phyloP scores from a whole-genome alignment of 192 early-diverging fungal species.

The Rhizophagus sp. region DNA sequence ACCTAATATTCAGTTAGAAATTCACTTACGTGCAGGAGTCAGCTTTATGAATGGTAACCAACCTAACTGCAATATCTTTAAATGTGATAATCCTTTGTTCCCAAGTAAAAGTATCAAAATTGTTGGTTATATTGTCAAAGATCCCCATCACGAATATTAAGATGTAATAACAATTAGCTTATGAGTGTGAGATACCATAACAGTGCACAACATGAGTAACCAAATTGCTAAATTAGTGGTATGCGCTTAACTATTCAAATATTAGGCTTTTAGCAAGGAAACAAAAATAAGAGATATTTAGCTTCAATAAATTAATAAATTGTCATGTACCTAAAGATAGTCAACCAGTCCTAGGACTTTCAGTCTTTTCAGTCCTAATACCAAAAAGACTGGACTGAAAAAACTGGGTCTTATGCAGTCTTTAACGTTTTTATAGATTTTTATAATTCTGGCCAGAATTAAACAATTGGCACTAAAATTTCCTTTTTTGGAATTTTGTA shows the following conservation, averaged over 20 bases:
- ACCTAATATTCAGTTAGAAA: neutral
- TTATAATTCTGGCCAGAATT: too few species aligned
- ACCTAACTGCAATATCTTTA: slow-evolving; percentile 3
- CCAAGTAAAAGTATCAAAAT: slow-evolving; percentile 1
- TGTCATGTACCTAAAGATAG: neutral
- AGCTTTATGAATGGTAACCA: slow-evolving; percentile 12
- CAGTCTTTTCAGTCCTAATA: too few species aligned
- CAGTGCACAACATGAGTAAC: neutral
- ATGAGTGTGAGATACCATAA: neutral
- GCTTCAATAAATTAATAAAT: neutral
- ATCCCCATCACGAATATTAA: slow-evolving; percentile 6
- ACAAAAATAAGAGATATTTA: neutral
- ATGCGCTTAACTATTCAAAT: slow-evolving; percentile 2
- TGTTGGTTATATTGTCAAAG: neutral
- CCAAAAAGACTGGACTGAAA: too few species aligned
- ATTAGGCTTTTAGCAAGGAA: neutral
- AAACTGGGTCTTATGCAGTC: too few species aligned
- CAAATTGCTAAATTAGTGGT: neutral
- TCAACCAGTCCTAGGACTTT: too few species aligned
- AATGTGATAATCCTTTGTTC: neutral
- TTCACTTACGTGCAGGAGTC: neutral
- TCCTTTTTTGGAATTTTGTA: too few species aligned
- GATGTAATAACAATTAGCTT: neutral
- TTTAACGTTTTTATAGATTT: too few species aligned
- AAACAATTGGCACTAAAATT: too few species aligned